Percentiles rank a stretch among this genome's conserved stretches.
These are phyloP conservation scores for Sphagnurus paluster DNA, from an alignment of 1,284 basidiomycete genomes.

Conservation along the genomic window DNA sequence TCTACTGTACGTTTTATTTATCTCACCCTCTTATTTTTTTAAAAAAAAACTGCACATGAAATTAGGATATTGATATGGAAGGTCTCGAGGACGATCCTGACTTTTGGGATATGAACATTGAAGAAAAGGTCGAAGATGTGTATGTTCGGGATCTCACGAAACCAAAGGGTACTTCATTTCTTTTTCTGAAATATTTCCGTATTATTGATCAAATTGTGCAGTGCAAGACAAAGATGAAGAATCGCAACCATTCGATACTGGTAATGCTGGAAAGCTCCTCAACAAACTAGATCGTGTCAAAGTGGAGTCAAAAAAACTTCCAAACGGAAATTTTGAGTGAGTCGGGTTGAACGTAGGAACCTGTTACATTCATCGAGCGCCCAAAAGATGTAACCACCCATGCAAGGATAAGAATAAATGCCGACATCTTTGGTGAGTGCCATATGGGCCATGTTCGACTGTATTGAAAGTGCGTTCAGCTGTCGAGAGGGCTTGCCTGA, in stretches of 20 bases:
- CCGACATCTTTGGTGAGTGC: conserved; percentile 68
- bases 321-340: conserved; percentile 46
- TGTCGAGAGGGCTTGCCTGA: conserved; percentile 68
- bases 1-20: conserved; percentile 42
- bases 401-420: conserved; percentile 78
- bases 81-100: conserved; percentile 65
- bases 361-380: neutral
- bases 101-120: conserved; percentile 60
- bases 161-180: conserved; percentile 14
- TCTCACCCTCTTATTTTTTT: conserved; percentile 3
- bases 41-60: neutral
- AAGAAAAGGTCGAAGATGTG: conserved; percentile 34
- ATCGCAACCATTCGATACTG: neutral
- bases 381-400: conserved; percentile 68
- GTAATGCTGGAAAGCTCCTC: conserved; percentile 2
- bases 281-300: conserved; percentile 2
- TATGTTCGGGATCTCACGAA: conserved; percentile 36
- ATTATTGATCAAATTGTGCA: neutral
- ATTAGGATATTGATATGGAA: conserved; percentile 60
- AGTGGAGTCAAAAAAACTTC: conserved; percentile 23
- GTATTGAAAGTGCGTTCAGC: conserved; percentile 35
- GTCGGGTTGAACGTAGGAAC: conserved; percentile 13
- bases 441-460: neutral
- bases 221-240: neutral
- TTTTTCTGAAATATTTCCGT: neutral